Percentiles rank a stretch among this genome's conserved stretches.
Conservation (phyloP, 2,329 filamentous ascomycete genomes). For the Apiospora pterosperma region DNA sequence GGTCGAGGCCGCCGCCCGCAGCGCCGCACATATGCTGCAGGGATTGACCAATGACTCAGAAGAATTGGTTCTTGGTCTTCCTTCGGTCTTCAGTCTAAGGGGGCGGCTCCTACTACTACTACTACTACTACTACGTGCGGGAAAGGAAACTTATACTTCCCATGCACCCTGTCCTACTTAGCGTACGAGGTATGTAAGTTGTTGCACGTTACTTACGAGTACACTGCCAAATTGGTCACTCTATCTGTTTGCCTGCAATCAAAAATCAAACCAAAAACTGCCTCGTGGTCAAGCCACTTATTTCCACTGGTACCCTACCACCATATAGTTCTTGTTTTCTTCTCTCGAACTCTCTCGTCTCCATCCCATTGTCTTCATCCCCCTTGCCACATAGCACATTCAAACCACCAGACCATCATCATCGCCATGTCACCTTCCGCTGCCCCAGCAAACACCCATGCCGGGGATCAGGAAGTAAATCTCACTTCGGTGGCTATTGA, state of each 20-base stretch:
- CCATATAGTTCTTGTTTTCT: background rate
- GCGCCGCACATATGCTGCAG: background rate
- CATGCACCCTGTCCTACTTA: background rate
- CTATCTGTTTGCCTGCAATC: background rate
- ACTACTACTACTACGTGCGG: too few relatives aligned
- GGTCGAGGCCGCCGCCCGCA: background rate
- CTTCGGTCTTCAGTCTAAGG: background rate
- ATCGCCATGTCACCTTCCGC: conserved; percentile 46
- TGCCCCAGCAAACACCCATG: conserved; percentile 33
- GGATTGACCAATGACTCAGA: conserved; percentile 1
- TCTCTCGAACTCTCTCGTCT: background rate
- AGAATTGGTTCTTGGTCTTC: background rate
- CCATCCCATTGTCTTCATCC: background rate
- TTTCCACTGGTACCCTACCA: background rate
- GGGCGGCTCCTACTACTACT: too few relatives aligned
- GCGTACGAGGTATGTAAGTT: too few relatives aligned
- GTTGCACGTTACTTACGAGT: background rate
- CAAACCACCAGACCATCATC: background rate
- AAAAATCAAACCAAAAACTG: background rate
- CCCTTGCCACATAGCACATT: background rate
- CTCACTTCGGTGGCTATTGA: conserved; percentile 50
- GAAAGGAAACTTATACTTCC: background rate
- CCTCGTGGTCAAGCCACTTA: background rate
- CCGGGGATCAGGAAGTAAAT: conserved; percentile 43
- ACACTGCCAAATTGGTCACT: background rate